Evolutionary conservation across 75 land plant species (phyloP).

Genomic region (Gnetum montanum): DNA sequence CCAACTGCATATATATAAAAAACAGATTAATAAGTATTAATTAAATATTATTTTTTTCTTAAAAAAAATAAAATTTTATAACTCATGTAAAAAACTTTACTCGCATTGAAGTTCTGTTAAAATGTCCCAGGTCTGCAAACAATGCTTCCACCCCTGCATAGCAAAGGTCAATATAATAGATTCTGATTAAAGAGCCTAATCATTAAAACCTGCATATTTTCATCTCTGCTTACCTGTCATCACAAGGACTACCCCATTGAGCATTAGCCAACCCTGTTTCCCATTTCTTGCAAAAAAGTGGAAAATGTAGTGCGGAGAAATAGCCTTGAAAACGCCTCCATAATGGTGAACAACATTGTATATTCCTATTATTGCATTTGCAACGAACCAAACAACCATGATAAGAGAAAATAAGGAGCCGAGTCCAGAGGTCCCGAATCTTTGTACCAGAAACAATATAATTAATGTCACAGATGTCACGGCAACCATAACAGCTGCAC

Average conservation of each 20-base stretch:
- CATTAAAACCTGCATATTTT: neutral
- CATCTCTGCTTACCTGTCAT: constrained; percentile 51
- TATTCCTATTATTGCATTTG: constrained; percentile 43
- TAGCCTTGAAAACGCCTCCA: constrained; percentile 48
- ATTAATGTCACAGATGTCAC: constrained; percentile 36
- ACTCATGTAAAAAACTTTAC: constrained; percentile 10
- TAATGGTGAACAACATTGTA: constrained; percentile 44
- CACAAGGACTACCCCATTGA: constrained; percentile 64
- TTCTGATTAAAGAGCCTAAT: neutral
- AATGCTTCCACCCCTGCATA: constrained; percentile 23
- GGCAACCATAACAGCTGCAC: constrained; percentile 33
- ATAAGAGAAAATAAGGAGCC: constrained; percentile 72
- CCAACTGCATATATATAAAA: constrained; percentile 31
- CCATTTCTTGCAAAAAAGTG: constrained; percentile 39
- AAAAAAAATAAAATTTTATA: neutral
- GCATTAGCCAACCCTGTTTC: constrained; percentile 58
- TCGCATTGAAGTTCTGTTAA: constrained; percentile 53
- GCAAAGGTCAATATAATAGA: neutral
- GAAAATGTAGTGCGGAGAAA: constrained; percentile 55
- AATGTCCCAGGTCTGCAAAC: constrained; percentile 92
- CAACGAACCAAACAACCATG: constrained; percentile 49
- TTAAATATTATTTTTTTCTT: no score
- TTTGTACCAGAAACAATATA: constrained; percentile 42
- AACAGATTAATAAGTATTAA: neutral
- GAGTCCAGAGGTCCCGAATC: constrained; percentile 48